Base-by-base conservation (phyloP, 495 filamentous ascomycete species). In the Amorphotheca resinae region DNA sequence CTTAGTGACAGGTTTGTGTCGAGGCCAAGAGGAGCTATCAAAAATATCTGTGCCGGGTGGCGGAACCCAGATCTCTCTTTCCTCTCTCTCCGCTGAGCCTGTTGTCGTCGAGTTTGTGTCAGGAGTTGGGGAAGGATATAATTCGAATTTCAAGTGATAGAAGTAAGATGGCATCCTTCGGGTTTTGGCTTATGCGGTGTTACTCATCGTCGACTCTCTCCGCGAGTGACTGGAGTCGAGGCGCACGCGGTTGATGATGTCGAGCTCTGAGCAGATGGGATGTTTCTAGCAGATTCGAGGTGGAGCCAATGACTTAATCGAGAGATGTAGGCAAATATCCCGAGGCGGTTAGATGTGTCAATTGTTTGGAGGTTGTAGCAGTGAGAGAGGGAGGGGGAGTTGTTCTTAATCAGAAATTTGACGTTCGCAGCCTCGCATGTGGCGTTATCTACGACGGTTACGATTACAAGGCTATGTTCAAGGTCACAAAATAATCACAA, bases 141-240 rank as follows among this genome's bases (percentile, higher is more conserved):
- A 68, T 69, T 96, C 89, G 55, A 98, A 74, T 52, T 79, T 78
- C 22, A 98, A 59, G 55, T 96, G 89, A 54, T 88, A 98, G 62
- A 87, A 88, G 63, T 91, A 95, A 2, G 41, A 46, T 38, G 52
- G 52, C 52, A 55, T 55, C 6, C 38, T 46, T 33, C 28, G 40
- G 20, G 32, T 22, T 23, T 36, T 12, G 11, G 31, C 12, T 33
- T 33, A 33, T 33, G 31, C 16, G 31, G 16, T n/a, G n/a, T n/a
- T n/a, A n/a, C n/a, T 33, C 31, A 33, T 33, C 4, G 4, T 14
- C 12, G 16, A 12, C 4, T 33, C 11, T 11, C 6, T 30, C 16
- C 31, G 31, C n/a, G 12, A 33, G 39, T 33, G 79, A 43, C 23
- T 56, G 61, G 62, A 33, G 12, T 33, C 12, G 31, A 59, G 55